Evolutionary conservation across 2,329 filamentous ascomycete genomes (phyloP).

Genomic region (Xylariaceae sp.): DNA sequence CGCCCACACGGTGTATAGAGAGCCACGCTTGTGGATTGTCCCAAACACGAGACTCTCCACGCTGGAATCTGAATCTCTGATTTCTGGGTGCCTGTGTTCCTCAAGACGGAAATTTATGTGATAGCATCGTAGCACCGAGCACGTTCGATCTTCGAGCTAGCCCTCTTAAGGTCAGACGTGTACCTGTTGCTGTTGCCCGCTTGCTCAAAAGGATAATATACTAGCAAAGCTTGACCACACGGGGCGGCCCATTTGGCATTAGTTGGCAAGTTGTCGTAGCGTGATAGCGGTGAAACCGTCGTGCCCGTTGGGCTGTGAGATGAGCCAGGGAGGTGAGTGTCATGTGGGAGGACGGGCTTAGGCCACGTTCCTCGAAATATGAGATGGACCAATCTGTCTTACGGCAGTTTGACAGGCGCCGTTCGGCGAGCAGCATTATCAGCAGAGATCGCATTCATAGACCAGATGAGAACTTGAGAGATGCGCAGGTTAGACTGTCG

Average conservation of each 20-base stretch:
- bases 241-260: no score
- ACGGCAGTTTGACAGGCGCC: not conserved
- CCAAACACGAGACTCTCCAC: not conserved
- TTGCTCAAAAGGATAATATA: not conserved
- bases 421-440: not conserved
- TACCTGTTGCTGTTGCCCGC: not conserved
- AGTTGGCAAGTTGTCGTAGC: no score
- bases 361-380: not conserved
- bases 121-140: not conserved
- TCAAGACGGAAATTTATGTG: not conserved
- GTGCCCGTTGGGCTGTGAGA: no score
- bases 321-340: not conserved
- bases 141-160: no score
- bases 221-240: no score
- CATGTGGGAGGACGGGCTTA: no score
- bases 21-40: not conserved
- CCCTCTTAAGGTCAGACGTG: no score
- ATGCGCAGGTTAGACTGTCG: not conserved
- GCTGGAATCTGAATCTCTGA: not conserved
- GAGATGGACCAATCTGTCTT: conserved; percentile 1
- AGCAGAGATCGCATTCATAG: not conserved
- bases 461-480: not conserved
- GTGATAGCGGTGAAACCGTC: no score
- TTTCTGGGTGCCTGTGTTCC: not conserved
- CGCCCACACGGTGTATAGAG: not conserved